Evolutionary conservation across 2,329 filamentous ascomycete species (phyloP), one percentile per base, ranked within the genome.

Genomic region (Phyllosticta ampelicida): DNA sequence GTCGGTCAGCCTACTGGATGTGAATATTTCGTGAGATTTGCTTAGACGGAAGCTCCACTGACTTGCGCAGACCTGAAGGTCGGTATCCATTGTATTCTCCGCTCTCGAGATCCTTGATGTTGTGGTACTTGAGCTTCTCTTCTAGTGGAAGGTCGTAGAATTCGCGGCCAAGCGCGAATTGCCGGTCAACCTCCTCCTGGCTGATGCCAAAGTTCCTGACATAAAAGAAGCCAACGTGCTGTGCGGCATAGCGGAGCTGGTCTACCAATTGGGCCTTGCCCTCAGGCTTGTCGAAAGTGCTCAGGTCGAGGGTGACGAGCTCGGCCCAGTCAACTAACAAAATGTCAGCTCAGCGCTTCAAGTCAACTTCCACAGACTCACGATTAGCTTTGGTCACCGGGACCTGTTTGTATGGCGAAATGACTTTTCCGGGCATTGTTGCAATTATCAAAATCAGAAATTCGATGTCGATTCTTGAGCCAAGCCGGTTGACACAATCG

Each of bases 141-240:
- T 81, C 77, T 0, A 75, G 71, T 0, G 81, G 74, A 0, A 85
- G 71, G 4, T 77, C 66, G 64, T 84, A 85, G 61, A 86, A 77
- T 36, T 79, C 74, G 59, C 81, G 80, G 1, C 78, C 82, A 2
- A 86, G 75, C 11, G 82, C 80, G 61, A 85, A 86, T 62, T 86
- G 82, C 5, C 74, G 72, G 62, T 85, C 78, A 1, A 86, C 76
- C 65, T 83, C 73, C 52, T 83, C 80, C 65, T 85, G 80, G 0
- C 70, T 72, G n/a, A 86, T 74, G 29, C 81, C 82, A 61, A 81
- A 85, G 68, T 70, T 83, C 60, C 78, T 79, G 19, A 85, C 78
- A 61, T 85, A 84, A 70, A 85, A 86, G 71, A 85, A 82, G 1
- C 82, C 80, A 62, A 74, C 69, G 63, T 74, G 67, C 56, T 74